Evolutionary conservation across 1,284 basidiomycete species (phyloP).

Genomic region (Malassezia yamatoensis): DNA sequence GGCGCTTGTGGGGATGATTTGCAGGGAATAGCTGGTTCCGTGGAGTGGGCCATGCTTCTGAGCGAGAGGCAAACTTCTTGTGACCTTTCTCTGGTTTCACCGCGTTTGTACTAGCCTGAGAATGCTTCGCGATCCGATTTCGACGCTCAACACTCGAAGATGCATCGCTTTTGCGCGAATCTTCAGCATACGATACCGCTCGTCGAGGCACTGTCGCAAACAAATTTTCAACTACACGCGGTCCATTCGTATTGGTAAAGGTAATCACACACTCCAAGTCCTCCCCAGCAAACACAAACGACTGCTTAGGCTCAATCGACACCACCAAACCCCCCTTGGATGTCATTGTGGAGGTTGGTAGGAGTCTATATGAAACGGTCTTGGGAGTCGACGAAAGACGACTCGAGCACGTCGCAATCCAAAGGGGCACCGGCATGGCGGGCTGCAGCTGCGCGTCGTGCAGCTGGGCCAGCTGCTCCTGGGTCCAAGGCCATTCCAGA

Average conservation of each 20-base stretch:
- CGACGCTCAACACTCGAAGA: neutral
- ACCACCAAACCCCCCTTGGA: constrained; percentile 45
- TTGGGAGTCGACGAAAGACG: neutral
- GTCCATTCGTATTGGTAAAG: constrained; percentile 65
- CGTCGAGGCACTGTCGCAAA: neutral
- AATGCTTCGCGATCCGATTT: neutral
- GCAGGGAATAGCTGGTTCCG: neutral
- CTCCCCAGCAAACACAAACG: constrained; percentile 87
- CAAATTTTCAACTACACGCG: constrained; percentile 22
- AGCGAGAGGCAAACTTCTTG: constrained; percentile 7
- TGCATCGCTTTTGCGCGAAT: neutral
- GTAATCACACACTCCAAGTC: constrained; percentile 70
- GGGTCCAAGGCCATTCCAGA: constrained; percentile 76
- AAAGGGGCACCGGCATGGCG: neutral
- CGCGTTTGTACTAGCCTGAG: neutral
- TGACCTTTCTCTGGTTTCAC: neutral
- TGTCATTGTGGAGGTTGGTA: neutral
- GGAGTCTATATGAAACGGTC: neutral
- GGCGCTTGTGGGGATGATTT: constrained; percentile 38
- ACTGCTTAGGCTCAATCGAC: constrained; percentile 61
- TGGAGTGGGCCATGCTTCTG: neutral
- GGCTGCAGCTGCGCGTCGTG: constrained; percentile 16
- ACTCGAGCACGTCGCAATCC: neutral
- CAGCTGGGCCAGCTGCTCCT: constrained; percentile 59
- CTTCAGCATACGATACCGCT: neutral